phyloP scores from a whole-genome alignment of 441 rosid genomes.

The Oxalis stricta region DNA sequence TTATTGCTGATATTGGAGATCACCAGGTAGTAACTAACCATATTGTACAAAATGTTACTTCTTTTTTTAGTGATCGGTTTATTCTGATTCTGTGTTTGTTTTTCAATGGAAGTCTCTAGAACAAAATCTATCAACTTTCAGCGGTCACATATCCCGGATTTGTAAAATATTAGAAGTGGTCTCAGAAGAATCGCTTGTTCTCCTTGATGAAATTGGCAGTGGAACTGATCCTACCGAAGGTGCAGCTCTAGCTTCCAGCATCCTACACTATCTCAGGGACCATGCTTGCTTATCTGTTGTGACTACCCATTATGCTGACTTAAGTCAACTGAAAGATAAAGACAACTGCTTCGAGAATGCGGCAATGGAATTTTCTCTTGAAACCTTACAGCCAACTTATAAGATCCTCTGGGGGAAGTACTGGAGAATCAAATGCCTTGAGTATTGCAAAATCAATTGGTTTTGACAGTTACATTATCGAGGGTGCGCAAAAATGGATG shows the following conservation, averaged over 20 bases:
- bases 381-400: constrained; percentile 71
- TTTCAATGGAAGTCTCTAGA: constrained; percentile 59
- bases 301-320: constrained; percentile 83
- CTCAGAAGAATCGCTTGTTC: constrained; percentile 70
- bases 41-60: constrained; percentile 9
- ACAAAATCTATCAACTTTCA: constrained; percentile 83
- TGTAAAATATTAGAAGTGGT: constrained; percentile 54
- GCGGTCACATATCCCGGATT: constrained; percentile 74
- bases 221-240: constrained; percentile 99
- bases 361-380: constrained; percentile 79
- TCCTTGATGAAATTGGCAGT: constrained; percentile 82
- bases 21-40: constrained; percentile 54
- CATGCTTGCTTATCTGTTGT: constrained; percentile 55
- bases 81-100: constrained; percentile 30
- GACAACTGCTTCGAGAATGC: constrained; percentile 70
- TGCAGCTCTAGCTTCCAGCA: constrained; percentile 72
- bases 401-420: constrained; percentile 73
- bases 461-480: constrained; percentile 49
- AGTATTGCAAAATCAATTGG: constrained; percentile 74
- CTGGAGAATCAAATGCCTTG: constrained; percentile 82
- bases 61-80: constrained; percentile 11
- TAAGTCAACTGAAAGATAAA: constrained; percentile 65
- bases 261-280: constrained; percentile 49
- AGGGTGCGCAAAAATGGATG: constrained; percentile 56
- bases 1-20: constrained; percentile 90